Base-by-base conservation (phyloP, 2,329 filamentous ascomycete species). In the Phoma sp. region DNA sequence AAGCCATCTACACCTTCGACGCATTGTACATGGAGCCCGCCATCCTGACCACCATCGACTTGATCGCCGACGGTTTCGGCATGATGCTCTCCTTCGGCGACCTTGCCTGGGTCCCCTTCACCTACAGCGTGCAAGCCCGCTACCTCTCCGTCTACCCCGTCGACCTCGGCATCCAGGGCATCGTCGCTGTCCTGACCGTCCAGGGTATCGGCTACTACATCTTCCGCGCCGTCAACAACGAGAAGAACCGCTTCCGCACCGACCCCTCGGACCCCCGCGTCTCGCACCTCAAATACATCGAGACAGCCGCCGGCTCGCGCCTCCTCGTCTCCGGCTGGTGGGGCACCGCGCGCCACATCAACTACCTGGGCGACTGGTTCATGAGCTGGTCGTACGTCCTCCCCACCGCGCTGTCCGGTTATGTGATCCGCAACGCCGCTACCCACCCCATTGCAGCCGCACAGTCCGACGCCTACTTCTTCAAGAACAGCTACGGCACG, bases 51-150 rank as follows among this genome's bases (percentile, higher is more conserved):
- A 97, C 92, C 26, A 97, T 98, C 78, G 93, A 98, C 71, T 89
- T 97, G 62, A 96, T 89, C 45, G 91, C 87, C 34, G 93, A 98
- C 66, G 93, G 93, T 5, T 96, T 98, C 65, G 93, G 93, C 47
- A 92, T 92, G 79, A 98, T 98, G 93, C 83, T 98, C 28, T 82
- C 91, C 2, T 97, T 97, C 72, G 93, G 92, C 50, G 93, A 98
- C 68, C 82, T 97, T 5, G 90, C 90, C 57, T 98, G 93, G 93
- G 84, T 97, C 2, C 93, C 93, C 0, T 96, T 96, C 73, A 82
- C 91, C 53, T 98, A 96, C 81, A 90, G 87, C 15, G 81, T 91
- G 29, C 93, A 96, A 76, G 87, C 89, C 7, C 87, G 91, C 36
- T 98, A 97, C 74, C 86, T 98, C 5, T 84, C 92, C 1, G 83